Evolutionary conservation across 306 rosid species (phyloP).

Genomic region (Trichosanthes truncata): DNA sequence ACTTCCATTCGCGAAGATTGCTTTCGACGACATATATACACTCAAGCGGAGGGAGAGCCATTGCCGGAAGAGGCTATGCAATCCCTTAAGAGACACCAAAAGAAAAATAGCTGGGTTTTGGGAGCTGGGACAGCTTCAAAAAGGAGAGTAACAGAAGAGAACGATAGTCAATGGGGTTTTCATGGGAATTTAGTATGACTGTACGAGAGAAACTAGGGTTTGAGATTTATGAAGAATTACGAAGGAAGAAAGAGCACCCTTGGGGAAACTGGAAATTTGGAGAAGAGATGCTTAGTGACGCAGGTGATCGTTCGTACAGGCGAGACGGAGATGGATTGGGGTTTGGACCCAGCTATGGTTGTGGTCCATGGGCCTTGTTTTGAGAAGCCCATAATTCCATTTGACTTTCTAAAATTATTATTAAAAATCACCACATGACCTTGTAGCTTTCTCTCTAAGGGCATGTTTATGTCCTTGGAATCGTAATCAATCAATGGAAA

Average conservation of each 20-base stretch:
- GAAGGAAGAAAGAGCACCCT: background rate
- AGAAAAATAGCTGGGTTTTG: background rate
- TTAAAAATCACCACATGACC: too few species aligned
- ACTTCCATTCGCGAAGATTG: constrained; percentile 80
- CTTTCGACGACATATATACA: constrained; percentile 54
- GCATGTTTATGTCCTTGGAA: too few species aligned
- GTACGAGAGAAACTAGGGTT: constrained; percentile 6
- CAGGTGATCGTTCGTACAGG: background rate
- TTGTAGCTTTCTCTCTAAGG: too few species aligned
- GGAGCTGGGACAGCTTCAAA: background rate
- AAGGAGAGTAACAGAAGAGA: background rate
- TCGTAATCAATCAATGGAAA: too few species aligned
- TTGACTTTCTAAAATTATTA: background rate
- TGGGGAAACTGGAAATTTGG: background rate
- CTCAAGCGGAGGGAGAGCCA: constrained; percentile 73
- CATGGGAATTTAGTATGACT: background rate
- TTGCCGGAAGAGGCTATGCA: constrained; percentile 20
- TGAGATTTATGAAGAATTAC: background rate
- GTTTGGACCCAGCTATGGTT: background rate
- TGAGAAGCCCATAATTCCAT: background rate
- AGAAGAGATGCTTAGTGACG: background rate
- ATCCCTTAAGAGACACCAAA: constrained; percentile 15
- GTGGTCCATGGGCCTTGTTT: background rate
- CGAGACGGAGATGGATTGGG: background rate
- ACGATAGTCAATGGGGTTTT: background rate